phyloP scores from a whole-genome alignment of 2,329 filamentous ascomycete genomes.

The Fusarium palustre region DNA sequence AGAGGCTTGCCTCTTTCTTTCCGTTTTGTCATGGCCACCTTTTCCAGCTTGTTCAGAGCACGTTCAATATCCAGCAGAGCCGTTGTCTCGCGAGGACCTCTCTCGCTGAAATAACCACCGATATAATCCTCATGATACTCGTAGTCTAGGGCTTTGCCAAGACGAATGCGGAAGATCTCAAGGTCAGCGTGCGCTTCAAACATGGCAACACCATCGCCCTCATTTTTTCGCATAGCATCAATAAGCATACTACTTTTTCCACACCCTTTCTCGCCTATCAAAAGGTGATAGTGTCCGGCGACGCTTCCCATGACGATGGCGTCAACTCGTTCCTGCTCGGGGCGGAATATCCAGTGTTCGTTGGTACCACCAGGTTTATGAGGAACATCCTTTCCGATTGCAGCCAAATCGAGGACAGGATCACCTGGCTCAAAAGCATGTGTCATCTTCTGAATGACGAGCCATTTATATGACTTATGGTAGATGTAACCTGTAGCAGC shows the following conservation, averaged over 20 bases:
- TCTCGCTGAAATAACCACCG: conserved; percentile 93
- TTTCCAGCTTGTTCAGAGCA: conserved; percentile 97
- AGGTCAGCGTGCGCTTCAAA: conserved; percentile 95
- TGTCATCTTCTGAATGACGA: conserved; percentile 92
- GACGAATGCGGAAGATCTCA: conserved; percentile 91
- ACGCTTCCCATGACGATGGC: conserved; percentile 80
- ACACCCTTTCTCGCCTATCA: conserved; percentile 95
- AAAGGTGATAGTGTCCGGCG: conserved; percentile 86
- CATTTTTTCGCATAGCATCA: conserved; percentile 92
- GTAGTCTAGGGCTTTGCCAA: conserved; percentile 94
- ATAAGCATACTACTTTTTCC: conserved; percentile 97
- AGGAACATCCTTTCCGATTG: conserved; percentile 68
- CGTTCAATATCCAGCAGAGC: conserved; percentile 95
- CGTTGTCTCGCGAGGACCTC: conserved; percentile 90
- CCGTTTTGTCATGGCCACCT: conserved; percentile 83
- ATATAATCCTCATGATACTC: conserved; percentile 99
- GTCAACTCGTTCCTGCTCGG: conserved; percentile 85
- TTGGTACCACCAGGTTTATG: conserved; percentile 55
- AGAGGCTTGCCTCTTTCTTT: conserved; percentile 74
- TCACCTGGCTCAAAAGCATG: conserved; percentile 93
- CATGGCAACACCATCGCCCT: conserved; percentile 92
- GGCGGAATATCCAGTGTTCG: conserved; percentile 78
- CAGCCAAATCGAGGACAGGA: conserved; percentile 85
- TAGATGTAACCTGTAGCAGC: conserved; percentile 79
- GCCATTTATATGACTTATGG: conserved; percentile 86